These are phyloP conservation scores for Mortierella polycephala DNA, from an alignment of 371 early-diverging fungal genomes.

Conservation along the genomic window DNA sequence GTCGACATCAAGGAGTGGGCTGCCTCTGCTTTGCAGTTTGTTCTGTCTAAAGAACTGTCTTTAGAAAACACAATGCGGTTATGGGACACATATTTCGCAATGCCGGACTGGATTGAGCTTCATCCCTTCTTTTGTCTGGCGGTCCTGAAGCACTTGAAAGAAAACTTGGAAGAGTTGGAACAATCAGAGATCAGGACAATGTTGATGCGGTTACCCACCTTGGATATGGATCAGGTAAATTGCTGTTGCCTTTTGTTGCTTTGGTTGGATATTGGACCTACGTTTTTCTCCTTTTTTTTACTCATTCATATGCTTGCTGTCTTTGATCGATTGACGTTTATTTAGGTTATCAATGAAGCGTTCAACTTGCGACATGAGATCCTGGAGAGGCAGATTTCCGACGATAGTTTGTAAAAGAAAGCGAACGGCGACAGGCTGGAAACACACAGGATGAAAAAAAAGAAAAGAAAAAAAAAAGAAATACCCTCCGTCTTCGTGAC, in stretches of 20 bases:
- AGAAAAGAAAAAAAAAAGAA: background rate
- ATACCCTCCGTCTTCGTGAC: background rate
- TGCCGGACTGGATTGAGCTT: constrained; percentile 74
- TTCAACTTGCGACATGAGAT: constrained; percentile 73
- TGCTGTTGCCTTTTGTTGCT: background rate
- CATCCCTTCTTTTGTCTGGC: constrained; percentile 85
- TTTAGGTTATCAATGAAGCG: constrained; percentile 70
- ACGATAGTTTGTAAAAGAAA: constrained; percentile 14
- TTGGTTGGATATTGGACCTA: background rate
- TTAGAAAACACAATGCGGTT: constrained; percentile 80
- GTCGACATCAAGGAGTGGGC: constrained; percentile 92
- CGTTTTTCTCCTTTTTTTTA: background rate
- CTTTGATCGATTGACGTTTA: background rate
- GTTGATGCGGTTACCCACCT: constrained; percentile 78
- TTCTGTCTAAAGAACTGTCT: constrained; percentile 85
- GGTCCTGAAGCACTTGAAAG: constrained; percentile 63
- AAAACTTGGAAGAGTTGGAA: constrained; percentile 89
- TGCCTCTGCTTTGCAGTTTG: constrained; percentile 86
- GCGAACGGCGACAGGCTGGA: background rate
- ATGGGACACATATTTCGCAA: constrained; percentile 89
- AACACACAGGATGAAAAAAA: background rate
- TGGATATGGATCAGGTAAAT: constrained; percentile 79
- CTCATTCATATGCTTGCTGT: background rate
- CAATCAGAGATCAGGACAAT: constrained; percentile 90
- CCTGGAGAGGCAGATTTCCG: constrained; percentile 62